phyloP scores from a whole-genome alignment of 2,329 filamentous ascomycete species.

The Curvularia verruculosa region DNA sequence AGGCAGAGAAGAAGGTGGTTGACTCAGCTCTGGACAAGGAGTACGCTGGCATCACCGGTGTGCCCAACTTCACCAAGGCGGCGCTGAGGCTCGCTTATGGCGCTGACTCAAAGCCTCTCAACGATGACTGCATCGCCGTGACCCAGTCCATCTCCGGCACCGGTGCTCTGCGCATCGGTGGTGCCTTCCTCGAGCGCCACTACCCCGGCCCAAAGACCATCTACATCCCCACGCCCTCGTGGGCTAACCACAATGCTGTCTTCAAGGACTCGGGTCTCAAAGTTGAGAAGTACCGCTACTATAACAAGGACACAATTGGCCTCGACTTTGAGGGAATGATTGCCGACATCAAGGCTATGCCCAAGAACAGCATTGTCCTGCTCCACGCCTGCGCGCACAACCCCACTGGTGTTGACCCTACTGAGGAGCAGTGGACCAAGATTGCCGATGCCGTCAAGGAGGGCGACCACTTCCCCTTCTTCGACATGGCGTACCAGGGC shows the following conservation, averaged over 20 bases:
- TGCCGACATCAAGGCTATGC: slow-evolving; percentile 86
- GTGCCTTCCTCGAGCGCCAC: slow-evolving; percentile 89
- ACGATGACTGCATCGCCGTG: slow-evolving; percentile 78
- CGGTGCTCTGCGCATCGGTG: slow-evolving; percentile 91
- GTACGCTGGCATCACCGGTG: slow-evolving; percentile 96
- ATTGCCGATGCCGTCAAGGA: slow-evolving; percentile 87
- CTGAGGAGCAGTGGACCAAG: slow-evolving; percentile 86
- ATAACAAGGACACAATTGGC: slow-evolving; percentile 98
- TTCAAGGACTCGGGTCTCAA: slow-evolving; percentile 91
- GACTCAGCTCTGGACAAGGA: slow-evolving; percentile 86
- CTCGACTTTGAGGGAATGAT: slow-evolving; percentile 96
- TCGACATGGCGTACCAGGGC: slow-evolving; percentile 99
- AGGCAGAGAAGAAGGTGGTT: slow-evolving; percentile 87
- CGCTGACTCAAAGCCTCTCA: slow-evolving; percentile 74
- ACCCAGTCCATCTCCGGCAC: slow-evolving; percentile 99
- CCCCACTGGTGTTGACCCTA: slow-evolving; percentile 95
- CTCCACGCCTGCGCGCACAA: slow-evolving; percentile 98
- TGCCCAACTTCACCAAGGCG: slow-evolving; percentile 90
- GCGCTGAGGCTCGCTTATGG: slow-evolving; percentile 93
- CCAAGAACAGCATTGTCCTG: slow-evolving; percentile 84
- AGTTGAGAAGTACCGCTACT: slow-evolving; percentile 97
- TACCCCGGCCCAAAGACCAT: slow-evolving; percentile 92
- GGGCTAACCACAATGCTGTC: slow-evolving; percentile 97
- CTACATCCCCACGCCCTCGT: slow-evolving; percentile 94
- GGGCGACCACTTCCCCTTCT: slow-evolving; percentile 90